Percentiles rank a stretch among this genome's conserved stretches.
phyloP scores from a whole-genome alignment of 306 rosid species.

The Hylodesmum podocarpum region DNA sequence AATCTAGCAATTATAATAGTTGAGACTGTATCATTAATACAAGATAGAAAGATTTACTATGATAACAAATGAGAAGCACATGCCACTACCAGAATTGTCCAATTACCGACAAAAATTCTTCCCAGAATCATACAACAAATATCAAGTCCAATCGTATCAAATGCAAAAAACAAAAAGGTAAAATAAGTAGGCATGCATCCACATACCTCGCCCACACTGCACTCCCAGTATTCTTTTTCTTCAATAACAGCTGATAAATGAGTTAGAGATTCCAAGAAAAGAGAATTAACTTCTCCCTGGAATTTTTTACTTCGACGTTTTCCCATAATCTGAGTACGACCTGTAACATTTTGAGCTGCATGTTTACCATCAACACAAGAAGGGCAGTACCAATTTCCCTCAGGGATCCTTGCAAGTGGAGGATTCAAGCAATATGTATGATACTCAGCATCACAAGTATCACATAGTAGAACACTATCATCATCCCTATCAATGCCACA shows the following conservation, averaged over 20 bases:
- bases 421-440: slow-evolving; percentile 98
- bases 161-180: slow-evolving; percentile 14
- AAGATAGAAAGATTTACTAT: slow-evolving; percentile 21
- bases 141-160: background rate
- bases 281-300: slow-evolving; percentile 71
- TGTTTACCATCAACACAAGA: slow-evolving; percentile 73
- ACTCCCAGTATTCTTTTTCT: slow-evolving; percentile 94
- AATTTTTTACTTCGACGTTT: slow-evolving; percentile 57
- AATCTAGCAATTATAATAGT: slow-evolving; percentile 6
- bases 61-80: slow-evolving; percentile 7
- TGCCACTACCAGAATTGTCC: background rate
- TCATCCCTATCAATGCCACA: slow-evolving; percentile 99
- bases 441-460: slow-evolving; percentile 98
- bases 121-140: slow-evolving; percentile 1
- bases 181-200: slow-evolving; percentile 21
- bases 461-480: slow-evolving; percentile 94
- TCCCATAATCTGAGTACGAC: slow-evolving; percentile 36
- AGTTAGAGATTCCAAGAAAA: slow-evolving; percentile 67
- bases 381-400: slow-evolving; percentile 99
- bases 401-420: slow-evolving; percentile 98
- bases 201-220: slow-evolving; percentile 73
- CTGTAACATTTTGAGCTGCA: slow-evolving; percentile 54
- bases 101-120: background rate
- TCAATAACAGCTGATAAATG: slow-evolving; percentile 71
- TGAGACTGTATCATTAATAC: background rate